These are phyloP conservation scores for Komagataella phaffii DNA, from an alignment of 805 yeast species.

Conservation along the genomic window DNA sequence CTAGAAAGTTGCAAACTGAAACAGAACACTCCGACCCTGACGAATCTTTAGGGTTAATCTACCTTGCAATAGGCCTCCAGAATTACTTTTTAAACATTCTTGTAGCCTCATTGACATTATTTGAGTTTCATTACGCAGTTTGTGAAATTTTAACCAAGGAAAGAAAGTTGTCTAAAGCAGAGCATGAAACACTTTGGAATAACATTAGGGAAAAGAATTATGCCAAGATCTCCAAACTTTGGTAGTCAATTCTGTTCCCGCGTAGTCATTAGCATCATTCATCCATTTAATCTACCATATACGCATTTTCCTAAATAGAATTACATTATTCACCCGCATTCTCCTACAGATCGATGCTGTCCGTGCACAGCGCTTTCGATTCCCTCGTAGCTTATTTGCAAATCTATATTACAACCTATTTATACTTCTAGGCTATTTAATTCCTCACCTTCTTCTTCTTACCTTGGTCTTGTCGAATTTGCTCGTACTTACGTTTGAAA, in stretches of 20 bases:
- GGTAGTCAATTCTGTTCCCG: conserved; percentile 2
- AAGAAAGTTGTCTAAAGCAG: conserved; percentile 23
- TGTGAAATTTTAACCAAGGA: conserved; percentile 14
- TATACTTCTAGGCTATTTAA: background rate
- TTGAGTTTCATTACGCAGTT: conserved; percentile 29
- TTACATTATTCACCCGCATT: too few species aligned
- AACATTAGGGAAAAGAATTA: conserved; percentile 36
- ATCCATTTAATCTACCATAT: background rate
- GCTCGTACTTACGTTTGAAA: conserved; percentile 74
- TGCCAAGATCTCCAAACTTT: conserved; percentile 23
- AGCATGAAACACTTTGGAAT: conserved; percentile 33
- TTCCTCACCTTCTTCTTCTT: conserved; percentile 44
- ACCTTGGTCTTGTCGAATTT: conserved; percentile 51
- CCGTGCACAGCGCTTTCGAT: background rate
- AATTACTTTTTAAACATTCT: conserved; percentile 38
- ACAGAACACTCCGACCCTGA: conserved; percentile 3
- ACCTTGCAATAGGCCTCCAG: conserved; percentile 26
- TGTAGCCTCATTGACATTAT: conserved; percentile 40
- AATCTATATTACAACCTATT: background rate
- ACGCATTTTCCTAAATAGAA: background rate
- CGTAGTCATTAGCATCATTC: background rate
- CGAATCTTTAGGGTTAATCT: conserved; percentile 1
- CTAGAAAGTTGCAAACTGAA: conserved; percentile 22
- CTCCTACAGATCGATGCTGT: too few species aligned
- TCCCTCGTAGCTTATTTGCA: background rate